These are phyloP conservation scores for Mycothermus thermophilus DNA, from an alignment of 495 filamentous ascomycete species.

Conservation along the genomic window DNA sequence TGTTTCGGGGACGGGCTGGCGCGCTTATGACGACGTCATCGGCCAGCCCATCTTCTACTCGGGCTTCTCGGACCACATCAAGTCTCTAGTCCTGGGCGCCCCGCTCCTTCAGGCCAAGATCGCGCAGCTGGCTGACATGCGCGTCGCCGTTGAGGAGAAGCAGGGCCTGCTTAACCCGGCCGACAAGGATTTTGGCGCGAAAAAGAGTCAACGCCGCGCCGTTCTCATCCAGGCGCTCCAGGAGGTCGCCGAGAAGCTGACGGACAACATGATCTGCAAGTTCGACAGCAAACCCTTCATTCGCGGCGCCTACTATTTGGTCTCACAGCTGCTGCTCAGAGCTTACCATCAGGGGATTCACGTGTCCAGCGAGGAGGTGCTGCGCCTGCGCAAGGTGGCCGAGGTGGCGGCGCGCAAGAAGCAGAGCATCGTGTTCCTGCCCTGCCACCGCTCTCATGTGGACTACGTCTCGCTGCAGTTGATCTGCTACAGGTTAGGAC, in stretches of 20 bases:
- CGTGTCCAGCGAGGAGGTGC: slow-evolving; percentile 84
- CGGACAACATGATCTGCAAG: slow-evolving; percentile 96
- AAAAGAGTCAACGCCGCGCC: slow-evolving; percentile 47
- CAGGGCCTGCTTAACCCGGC: slow-evolving; percentile 51
- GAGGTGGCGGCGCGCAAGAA: slow-evolving; percentile 70
- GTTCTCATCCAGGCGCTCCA: slow-evolving; percentile 39
- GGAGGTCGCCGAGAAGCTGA: slow-evolving; percentile 70
- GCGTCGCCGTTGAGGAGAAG: slow-evolving; percentile 59
- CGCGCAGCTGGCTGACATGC: slow-evolving; percentile 56
- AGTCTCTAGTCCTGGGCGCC: slow-evolving; percentile 54
- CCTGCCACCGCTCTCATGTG: slow-evolving; percentile 86
- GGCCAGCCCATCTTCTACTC: slow-evolving; percentile 89
- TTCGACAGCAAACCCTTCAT: slow-evolving; percentile 94
- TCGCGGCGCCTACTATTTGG: slow-evolving; percentile 75
- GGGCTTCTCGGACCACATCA: slow-evolving; percentile 87
- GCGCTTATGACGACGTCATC: slow-evolving; percentile 77
- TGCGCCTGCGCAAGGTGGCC: slow-evolving; percentile 66
- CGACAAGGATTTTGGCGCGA: slow-evolving; percentile 40
- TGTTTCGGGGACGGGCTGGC: slow-evolving; percentile 83
- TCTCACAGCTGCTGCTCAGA: slow-evolving; percentile 74
- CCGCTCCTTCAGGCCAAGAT: slow-evolving; percentile 62
- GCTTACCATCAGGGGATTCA: slow-evolving; percentile 98
- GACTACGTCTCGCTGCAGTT: slow-evolving; percentile 91
- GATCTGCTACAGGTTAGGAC: slow-evolving; percentile 84
- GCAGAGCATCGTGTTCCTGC: slow-evolving; percentile 90